Conservation (phyloP, 2,329 filamentous ascomycete species). For the Claviceps arundinis region DNA sequence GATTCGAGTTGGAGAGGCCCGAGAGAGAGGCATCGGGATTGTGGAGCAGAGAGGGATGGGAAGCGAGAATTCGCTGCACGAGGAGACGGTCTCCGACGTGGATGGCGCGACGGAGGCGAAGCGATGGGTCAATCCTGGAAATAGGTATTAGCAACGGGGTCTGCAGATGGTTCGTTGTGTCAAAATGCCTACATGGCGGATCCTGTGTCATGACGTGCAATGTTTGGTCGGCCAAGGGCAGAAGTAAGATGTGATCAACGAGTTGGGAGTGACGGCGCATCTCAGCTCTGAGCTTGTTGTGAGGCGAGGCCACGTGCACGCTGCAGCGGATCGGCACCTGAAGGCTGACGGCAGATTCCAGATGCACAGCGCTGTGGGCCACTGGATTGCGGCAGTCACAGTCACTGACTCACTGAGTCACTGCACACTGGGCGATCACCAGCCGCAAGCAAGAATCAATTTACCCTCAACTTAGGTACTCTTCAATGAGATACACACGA, state of each 20-base stretch:
- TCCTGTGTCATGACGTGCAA: constrained; percentile 7
- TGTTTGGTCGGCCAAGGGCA: neutral
- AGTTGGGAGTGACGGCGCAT: no score
- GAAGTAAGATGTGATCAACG: neutral
- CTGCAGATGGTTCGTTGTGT: neutral
- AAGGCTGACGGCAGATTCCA: no score
- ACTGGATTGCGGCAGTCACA: no score
- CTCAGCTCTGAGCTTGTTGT: no score
- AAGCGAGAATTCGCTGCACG: constrained; percentile 61
- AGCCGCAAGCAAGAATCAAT: no score
- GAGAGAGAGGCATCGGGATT: constrained; percentile 62
- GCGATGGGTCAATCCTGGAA: constrained; percentile 61
- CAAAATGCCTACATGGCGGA: constrained; percentile 8
- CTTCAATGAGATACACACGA: no score
- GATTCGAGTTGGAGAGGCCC: constrained; percentile 65
- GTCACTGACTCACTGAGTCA: no score
- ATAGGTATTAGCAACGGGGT: neutral
- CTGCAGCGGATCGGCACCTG: no score
- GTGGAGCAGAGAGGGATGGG: constrained; percentile 56
- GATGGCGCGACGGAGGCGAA: constrained; percentile 72
- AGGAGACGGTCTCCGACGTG: constrained; percentile 58
- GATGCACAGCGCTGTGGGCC: no score
- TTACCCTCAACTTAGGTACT: no score
- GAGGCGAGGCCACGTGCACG: no score
- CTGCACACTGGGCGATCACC: no score